Evolutionary conservation across 768 basidiomycete species (phyloP), one percentile per base, ranked within the genome.

Genomic region (Kockovaella imperatae): DNA sequence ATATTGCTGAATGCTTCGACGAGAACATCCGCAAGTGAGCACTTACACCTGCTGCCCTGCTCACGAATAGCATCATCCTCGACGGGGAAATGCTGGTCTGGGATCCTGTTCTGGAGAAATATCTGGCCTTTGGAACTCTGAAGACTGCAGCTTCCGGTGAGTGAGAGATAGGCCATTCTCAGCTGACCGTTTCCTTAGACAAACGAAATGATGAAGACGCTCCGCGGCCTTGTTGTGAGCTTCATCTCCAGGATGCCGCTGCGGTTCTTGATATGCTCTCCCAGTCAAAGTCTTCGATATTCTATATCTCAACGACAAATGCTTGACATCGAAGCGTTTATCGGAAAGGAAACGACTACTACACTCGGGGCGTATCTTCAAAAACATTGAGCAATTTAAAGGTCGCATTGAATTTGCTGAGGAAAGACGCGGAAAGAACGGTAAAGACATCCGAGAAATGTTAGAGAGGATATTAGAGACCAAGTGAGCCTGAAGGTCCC

Each of bases 31-130:
- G 84, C 3, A 84, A 90, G 93, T 95, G 53, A 58, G 87, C 56
- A 20, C n/a, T 23, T 10, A 45, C 7, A 14, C n/a, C 26, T 17
- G 15, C 49, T 41, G 45, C 26, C 49, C 51, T 21, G 23, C 28
- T 64, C 24, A 63, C 21, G 28, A 20, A 3, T 49, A 96, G 93
- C 42, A 83, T 93, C 58, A 87, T 97, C 39, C 71, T 99, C 13
- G 95, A 99, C 58, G 95, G 95, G 0, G 95, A 99, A 69, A 97
- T 99, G 93, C 74, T 99, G 26, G 93, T 96, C 2, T 97, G 86
- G 86, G 95, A 97, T 70, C 93, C 93, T 0, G 76, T 84, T 3
- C 82, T 87, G 0, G 83, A 84, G 59, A 80, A 86, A 18, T 86
- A 87, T 62, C 74, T 95, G 17, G 87, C 93, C 0, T 97, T 99